Base-by-base conservation (phyloP, 177 flowering plant species). In the Vitis hybrid region DNA sequence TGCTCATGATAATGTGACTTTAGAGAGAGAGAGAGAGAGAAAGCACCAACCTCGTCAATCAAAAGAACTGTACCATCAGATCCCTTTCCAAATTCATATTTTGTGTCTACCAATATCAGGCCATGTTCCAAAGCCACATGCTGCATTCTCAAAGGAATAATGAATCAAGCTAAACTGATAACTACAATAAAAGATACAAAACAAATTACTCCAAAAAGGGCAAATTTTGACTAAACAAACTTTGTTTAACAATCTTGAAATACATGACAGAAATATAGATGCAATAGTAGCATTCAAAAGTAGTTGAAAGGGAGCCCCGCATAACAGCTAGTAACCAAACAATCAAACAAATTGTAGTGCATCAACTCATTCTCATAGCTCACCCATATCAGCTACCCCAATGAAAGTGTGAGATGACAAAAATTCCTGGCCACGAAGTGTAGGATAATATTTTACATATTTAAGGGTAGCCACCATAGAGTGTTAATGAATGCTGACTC, bases 21-120 rank as follows among this genome's bases (percentile, higher is more conserved):
- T 21, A 39, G 55, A 57, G 51, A 53, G 22, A 12, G 68, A 70
- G 19, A 19, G 64, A 49, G 65, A 51, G 18, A n/a, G 21, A 16
- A 39, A 64, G 10, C 69, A 21, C 80, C 29, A 67, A 95, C 99
- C 97, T 95, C 98, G 73, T 95, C 99, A 70, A 95, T 84, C 76
- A 95, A 79, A 66, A 85, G 79, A 75, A 95, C 71, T n/a, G 86
- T 74, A 65, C 98, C 99, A 85, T 95, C 97, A 26, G 81, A 39
- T 50, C 81, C 88, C 81, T 95, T 95, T 74, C 99, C 99, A 80
- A 95, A 91, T 77, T 95, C 99, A 82, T 95, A 95, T 77, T 95
- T 95, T 19, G 99, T 95, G 71, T 95, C 98, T 66, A 93, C 99
- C 72, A 95, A 75, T 61, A 93, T 77, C 73, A 95, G 75, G 70